Base-by-base conservation (phyloP, 148 eudicot genomes). In the Chenopodium suecicum region DNA sequence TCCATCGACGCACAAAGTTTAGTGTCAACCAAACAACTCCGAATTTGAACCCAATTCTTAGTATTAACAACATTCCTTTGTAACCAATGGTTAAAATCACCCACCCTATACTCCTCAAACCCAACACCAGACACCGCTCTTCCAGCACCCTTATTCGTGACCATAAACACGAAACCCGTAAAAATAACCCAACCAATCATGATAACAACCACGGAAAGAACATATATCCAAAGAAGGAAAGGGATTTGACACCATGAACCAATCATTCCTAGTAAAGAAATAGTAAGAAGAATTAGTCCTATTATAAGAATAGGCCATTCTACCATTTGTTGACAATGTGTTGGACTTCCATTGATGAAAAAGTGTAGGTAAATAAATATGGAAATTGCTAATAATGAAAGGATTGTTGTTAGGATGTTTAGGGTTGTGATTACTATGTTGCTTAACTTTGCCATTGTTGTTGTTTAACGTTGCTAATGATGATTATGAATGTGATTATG, bases 101-200 rank as follows among this genome's bases (percentile, higher is more conserved):
- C 91, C 4, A 89, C 74, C 79, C 73, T 63, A 25, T 85, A 87
- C 84, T 89, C 91, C 84, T 78, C 82, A 70, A 70, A 82, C 79
- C 91, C 88, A 7, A 82, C 76, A 8, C 88, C 87, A 1, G 89
- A 83, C 10, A 87, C 86, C 23, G 87, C 89, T 70, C 75, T 74
- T 0, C 91, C 91, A 25, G 86, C 89, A 2, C 91, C 89, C n/a
- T 84, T 85, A 62, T 87, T 89, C 7, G 91, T 89, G 37, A 89
- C 88, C 9, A 85, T 41, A 23, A 85, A 82, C 58, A 83, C 86
- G 70, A 87, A 87, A 7, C 85, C 78, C 31, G 87, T 80, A 69
- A 84, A 85, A 10, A 82, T 73, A 54, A 85, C 67, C 86, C 87
- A 82, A 22, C 79, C 85, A 0, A 85, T 2, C 29, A 87, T 87